A percentile compares a stretch with the other conserved stretches of the same genome.
Conservation (phyloP, 352 stramenopile species). For the Globisporangium paddicum region DNA sequence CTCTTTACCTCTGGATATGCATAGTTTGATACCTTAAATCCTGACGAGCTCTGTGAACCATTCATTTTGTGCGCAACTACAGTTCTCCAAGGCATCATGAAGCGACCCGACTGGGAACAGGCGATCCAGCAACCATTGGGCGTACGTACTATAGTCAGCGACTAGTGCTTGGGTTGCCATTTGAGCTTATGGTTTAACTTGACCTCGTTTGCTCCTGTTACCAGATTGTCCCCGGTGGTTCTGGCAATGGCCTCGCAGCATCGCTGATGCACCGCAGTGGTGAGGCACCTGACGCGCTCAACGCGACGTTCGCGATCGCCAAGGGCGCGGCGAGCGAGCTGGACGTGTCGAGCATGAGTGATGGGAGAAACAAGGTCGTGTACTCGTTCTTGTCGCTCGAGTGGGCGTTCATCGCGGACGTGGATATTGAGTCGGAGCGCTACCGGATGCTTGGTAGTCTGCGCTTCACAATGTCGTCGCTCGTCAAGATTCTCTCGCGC, state of each 20-base stretch:
- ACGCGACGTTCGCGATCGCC: slow-evolving; percentile 52
- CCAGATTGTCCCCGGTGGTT: slow-evolving; percentile 42
- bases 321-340: slow-evolving; percentile 63
- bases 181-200: too few species aligned
- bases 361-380: slow-evolving; percentile 43
- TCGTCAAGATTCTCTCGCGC: slow-evolving; percentile 36
- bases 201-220: too few species aligned
- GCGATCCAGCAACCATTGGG: slow-evolving; percentile 45
- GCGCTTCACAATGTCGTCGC: slow-evolving; percentile 45
- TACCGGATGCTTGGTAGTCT: slow-evolving; percentile 50
- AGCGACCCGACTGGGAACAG: slow-evolving; percentile 48
- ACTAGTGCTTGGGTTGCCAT: too few species aligned
- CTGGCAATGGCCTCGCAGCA: slow-evolving; percentile 58
- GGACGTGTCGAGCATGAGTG: slow-evolving; percentile 50
- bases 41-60: slow-evolving; percentile 9
- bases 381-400: slow-evolving; percentile 83
- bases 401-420: slow-evolving; percentile 79
- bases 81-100: slow-evolving; percentile 74
- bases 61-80: not conserved
- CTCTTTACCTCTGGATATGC: not conserved
- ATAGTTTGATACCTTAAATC: not conserved
- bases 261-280: slow-evolving; percentile 42
- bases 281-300: slow-evolving; percentile 41
- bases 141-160: slow-evolving; percentile 19
- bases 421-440: slow-evolving; percentile 70